Evolutionary conservation across 768 basidiomycete genomes (phyloP).

Genomic region (Strobilomyces confusus): DNA sequence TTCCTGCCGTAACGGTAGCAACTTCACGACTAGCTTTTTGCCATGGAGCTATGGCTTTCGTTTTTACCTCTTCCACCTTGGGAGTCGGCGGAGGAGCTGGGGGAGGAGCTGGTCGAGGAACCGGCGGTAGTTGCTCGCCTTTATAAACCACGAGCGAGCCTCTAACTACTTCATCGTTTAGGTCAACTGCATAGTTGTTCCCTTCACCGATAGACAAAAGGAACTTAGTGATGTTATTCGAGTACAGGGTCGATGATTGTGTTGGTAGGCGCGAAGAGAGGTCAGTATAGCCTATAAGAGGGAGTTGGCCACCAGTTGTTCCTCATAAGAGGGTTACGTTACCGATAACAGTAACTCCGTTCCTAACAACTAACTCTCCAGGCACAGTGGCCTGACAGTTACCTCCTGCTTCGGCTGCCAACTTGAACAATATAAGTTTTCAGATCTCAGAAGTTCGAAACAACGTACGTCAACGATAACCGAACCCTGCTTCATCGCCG

Average conservation of each 20-base stretch:
- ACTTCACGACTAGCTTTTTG: constrained; percentile 77
- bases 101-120: constrained; percentile 65
- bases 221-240: constrained; percentile 90
- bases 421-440: constrained; percentile 22
- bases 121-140: constrained; percentile 61
- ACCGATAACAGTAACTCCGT: constrained; percentile 85
- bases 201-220: constrained; percentile 72
- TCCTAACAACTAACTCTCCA: constrained; percentile 62
- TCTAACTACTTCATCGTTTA: constrained; percentile 81
- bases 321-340: constrained; percentile 7
- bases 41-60: constrained; percentile 75
- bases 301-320: constrained; percentile 2
- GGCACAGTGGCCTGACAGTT: constrained; percentile 83
- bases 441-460: background rate
- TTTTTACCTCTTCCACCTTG: constrained; percentile 42
- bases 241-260: constrained; percentile 85
- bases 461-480: constrained; percentile 66
- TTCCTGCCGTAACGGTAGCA: constrained; percentile 66
- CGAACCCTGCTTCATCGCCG: constrained; percentile 90
- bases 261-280: constrained; percentile 85
- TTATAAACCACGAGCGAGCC: constrained; percentile 74
- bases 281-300: constrained; percentile 67
- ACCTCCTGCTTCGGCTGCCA: constrained; percentile 84
- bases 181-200: constrained; percentile 59
- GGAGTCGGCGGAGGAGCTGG: constrained; percentile 51